phyloP scores from a whole-genome alignment of 306 rosid species.

The Cucurbita ficifolia region DNA sequence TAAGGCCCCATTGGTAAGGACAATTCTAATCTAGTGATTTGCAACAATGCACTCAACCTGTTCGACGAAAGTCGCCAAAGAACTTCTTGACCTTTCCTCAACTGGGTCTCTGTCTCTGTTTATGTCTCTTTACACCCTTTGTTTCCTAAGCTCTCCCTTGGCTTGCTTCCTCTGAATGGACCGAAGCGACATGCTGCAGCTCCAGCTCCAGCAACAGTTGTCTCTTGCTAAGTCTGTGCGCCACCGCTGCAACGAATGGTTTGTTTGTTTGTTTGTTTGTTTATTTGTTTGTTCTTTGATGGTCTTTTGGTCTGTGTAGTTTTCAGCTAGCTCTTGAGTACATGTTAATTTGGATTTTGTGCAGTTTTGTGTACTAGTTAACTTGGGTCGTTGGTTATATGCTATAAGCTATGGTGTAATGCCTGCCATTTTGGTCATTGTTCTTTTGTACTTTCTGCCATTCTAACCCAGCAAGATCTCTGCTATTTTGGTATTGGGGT shows the following conservation, averaged over 20 bases:
- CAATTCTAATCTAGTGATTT: constrained; percentile 64
- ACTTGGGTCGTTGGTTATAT: background rate
- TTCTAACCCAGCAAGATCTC: background rate
- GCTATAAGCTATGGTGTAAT: background rate
- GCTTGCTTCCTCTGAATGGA: constrained; percentile 44
- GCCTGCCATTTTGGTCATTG: background rate
- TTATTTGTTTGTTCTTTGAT: constrained; percentile 12
- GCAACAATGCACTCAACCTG: constrained; percentile 33
- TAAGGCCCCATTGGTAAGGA: constrained; percentile 68
- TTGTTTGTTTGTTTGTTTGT: background rate
- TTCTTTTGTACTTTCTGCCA: background rate
- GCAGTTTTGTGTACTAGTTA: background rate
- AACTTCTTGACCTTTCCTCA: constrained; percentile 32
- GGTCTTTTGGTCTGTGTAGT: background rate
- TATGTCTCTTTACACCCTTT: constrained; percentile 40
- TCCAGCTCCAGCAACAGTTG: constrained; percentile 43
- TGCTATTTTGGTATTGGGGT: background rate
- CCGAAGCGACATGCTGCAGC: constrained; percentile 46
- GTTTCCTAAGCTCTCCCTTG: constrained; percentile 27
- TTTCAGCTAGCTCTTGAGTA: background rate
- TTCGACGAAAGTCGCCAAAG: constrained; percentile 57
- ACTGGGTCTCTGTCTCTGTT: constrained; percentile 24
- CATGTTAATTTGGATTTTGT: background rate
- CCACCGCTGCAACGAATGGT: constrained; percentile 89
- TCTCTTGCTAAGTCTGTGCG: constrained; percentile 55